These are phyloP conservation scores for Antrodiella citrinella DNA, from an alignment of 768 basidiomycete species.

Conservation along the genomic window DNA sequence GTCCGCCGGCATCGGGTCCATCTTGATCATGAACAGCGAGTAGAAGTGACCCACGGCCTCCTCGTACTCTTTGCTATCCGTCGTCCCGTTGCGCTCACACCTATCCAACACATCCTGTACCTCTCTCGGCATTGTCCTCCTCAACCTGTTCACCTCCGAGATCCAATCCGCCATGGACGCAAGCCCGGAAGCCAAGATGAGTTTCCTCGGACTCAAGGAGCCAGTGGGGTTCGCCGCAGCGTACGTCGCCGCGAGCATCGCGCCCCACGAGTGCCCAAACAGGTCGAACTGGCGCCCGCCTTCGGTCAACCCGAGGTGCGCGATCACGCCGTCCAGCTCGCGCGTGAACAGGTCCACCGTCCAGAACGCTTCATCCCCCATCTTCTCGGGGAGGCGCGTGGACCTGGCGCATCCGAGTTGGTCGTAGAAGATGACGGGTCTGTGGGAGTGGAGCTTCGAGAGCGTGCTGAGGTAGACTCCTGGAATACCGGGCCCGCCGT, in stretches of 20 bases:
- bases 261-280: slow-evolving; percentile 36
- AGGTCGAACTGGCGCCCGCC: slow-evolving; percentile 31
- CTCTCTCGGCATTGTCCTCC: slow-evolving; percentile 22
- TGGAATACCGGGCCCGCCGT: slow-evolving; percentile 46
- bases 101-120: slow-evolving; percentile 23
- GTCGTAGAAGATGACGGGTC: slow-evolving; percentile 45
- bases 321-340: slow-evolving; percentile 36
- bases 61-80: slow-evolving; percentile 25
- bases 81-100: slow-evolving; percentile 24
- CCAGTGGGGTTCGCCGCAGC: slow-evolving; percentile 18
- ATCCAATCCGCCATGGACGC: slow-evolving; percentile 25
- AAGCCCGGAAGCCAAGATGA: slow-evolving; percentile 22
- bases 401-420: slow-evolving; percentile 49
- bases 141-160: slow-evolving; percentile 17
- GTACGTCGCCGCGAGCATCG: slow-evolving; percentile 35
- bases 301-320: slow-evolving; percentile 30
- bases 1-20: slow-evolving; percentile 23
- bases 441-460: slow-evolving; percentile 29
- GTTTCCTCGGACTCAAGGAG: slow-evolving; percentile 24
- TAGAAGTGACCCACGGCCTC: slow-evolving; percentile 22
- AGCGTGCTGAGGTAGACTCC: slow-evolving; percentile 34
- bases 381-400: slow-evolving; percentile 43
- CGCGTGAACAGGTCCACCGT: slow-evolving; percentile 40
- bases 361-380: slow-evolving; percentile 38
- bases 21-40: slow-evolving; percentile 18